A percentile compares a stretch with the other conserved stretches of the same genome.
Conservation (phyloP, 352 stramenopile species). For the Pythium myriotylum region DNA sequence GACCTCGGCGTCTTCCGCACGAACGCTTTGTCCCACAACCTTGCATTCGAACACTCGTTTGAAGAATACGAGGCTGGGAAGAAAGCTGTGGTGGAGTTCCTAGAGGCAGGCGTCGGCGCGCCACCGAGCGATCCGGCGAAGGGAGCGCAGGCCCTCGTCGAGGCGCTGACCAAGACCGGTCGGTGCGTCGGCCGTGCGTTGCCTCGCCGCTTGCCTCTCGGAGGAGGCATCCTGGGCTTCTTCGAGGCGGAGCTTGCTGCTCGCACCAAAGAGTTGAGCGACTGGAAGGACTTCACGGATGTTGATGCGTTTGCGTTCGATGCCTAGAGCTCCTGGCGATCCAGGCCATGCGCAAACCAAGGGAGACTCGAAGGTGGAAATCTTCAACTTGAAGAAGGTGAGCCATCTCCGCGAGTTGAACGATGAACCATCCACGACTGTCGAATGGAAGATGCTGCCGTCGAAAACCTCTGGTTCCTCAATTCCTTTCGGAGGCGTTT, state of each 20-base stretch:
- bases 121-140: slow-evolving; percentile 20
- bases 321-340: neutral
- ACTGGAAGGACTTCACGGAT: slow-evolving; percentile 3
- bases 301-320: slow-evolving; percentile 1
- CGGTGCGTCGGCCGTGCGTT: slow-evolving; percentile 21
- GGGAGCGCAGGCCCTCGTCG: slow-evolving; percentile 25
- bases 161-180: slow-evolving; percentile 33
- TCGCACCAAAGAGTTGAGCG: neutral
- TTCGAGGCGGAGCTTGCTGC: neutral
- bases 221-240: neutral
- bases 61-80: neutral
- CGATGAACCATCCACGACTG: no score
- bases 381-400: no score
- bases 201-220: slow-evolving; percentile 19
- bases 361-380: no score
- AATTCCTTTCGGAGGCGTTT: no score
- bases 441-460: no score
- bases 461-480: no score
- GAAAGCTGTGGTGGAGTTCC: neutral
- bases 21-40: no score
- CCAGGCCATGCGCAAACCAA: no score
- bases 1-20: no score
- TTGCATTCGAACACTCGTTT: no score
- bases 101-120: neutral
- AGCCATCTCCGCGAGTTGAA: no score